Percentiles rank a stretch among this genome's conserved stretches.
Evolutionary conservation across 768 basidiomycete species (phyloP).

Genomic region (Rhodotorula diobovata): DNA sequence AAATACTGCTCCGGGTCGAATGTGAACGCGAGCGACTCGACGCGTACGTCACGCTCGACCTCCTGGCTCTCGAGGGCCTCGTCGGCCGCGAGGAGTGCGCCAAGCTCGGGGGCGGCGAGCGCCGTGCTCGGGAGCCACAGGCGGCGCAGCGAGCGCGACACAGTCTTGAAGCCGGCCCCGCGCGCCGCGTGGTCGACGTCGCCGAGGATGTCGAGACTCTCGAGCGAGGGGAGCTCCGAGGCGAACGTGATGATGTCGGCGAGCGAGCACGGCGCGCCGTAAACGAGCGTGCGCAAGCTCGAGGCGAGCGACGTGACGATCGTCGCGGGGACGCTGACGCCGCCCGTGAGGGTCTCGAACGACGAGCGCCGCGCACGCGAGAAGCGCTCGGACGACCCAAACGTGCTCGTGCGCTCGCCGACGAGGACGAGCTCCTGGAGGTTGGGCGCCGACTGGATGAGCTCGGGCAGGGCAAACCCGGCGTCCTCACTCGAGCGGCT

Average conservation of each 20-base stretch:
- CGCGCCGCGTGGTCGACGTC: conserved; percentile 7
- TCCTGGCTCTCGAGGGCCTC: neutral
- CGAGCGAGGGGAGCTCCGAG: conserved; percentile 5
- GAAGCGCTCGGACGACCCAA: no score
- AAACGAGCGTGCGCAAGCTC: conserved; percentile 9
- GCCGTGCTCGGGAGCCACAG: conserved; percentile 10
- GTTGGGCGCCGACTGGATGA: neutral
- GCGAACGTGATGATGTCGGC: conserved; percentile 8
- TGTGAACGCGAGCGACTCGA: conserved; percentile 15
- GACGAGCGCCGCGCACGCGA: neutral
- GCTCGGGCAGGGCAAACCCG: conserved; percentile 16
- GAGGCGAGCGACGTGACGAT: neutral
- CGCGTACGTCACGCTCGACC: neutral
- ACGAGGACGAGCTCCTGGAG: neutral
- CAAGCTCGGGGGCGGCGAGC: neutral
- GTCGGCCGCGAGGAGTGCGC: neutral
- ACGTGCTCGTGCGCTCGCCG: neutral
- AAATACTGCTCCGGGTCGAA: conserved; percentile 13
- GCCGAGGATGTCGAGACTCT: conserved; percentile 9
- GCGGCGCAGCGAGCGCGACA: conserved; percentile 4
- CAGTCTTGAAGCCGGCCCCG: neutral
- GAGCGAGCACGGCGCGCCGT: conserved; percentile 8
- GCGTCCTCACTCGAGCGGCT: conserved; percentile 1
- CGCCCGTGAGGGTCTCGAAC: conserved; percentile 12
- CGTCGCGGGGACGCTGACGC: conserved; percentile 1